Conservation (phyloP, 2,329 filamentous ascomycete species). For the Aspergillus versicolor region DNA sequence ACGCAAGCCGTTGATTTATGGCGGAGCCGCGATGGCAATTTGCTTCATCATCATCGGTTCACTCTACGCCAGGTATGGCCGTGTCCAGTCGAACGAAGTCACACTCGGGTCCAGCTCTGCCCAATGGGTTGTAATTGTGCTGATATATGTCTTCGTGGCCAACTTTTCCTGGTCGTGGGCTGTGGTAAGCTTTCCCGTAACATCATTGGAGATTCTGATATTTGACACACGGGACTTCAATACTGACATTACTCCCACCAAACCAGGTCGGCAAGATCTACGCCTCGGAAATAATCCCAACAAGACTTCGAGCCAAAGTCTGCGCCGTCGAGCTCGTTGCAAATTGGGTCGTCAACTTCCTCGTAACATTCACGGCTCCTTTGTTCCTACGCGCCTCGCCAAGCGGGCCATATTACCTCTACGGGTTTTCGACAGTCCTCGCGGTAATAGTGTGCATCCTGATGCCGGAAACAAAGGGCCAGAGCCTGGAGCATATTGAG, state of each 20-base stretch:
- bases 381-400: constrained; percentile 15
- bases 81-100: constrained; percentile 15
- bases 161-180: constrained; percentile 32
- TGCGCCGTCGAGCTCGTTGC: constrained; percentile 16
- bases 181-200: constrained; percentile 11
- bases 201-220: neutral
- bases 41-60: constrained; percentile 16
- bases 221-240: neutral
- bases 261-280: constrained; percentile 19
- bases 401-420: constrained; percentile 15
- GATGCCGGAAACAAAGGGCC: constrained; percentile 19
- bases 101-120: constrained; percentile 17
- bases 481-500: constrained; percentile 15
- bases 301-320: constrained; percentile 12
- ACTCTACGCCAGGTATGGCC: constrained; percentile 12
- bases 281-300: constrained; percentile 18
- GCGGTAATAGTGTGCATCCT: constrained; percentile 14
- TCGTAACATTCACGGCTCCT: constrained; percentile 13
- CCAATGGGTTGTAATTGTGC: constrained; percentile 25
- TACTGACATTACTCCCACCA: neutral
- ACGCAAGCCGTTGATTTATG: constrained; percentile 26
- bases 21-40: constrained; percentile 26
- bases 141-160: constrained; percentile 31
- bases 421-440: constrained; percentile 15
- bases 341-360: constrained; percentile 17